Evolutionary conservation across 306 rosid genomes (phyloP), one percentile per base, ranked within the genome.

Genomic region (Malus orientalis): DNA sequence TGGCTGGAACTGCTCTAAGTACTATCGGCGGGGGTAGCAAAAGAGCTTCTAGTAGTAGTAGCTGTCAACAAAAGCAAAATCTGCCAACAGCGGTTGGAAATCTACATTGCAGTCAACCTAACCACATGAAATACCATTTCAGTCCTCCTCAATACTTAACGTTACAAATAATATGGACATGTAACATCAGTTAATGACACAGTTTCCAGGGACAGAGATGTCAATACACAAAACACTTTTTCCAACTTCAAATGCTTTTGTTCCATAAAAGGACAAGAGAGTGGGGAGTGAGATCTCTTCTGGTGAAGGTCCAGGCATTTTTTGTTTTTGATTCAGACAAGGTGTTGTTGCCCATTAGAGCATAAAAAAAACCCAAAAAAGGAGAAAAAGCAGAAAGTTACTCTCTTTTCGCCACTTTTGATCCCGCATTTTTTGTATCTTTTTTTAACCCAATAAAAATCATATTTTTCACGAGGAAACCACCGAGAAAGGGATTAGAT

Each of bases 261-360:
- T 1, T 1, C 19, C 20, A 1, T 27, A 1, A 8, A 32, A 16
- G 38, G 33, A 6, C 4, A 49, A 38, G 25, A 27, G 12, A 15
- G 16, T 3, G 16, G 16, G 61, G 14, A 72, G 62, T 63, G 47
- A 70, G 80, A 79, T 79, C 72, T 79, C 29, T 70, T 16, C 78
- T 47, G 78, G 80, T 18, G 80, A 57, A 65, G 80, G 83, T 33
- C 45, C 66, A 23, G 25, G 54, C 6, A 18, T 11, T 62, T 20
- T 57, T 29, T 23, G 8, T n/a, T 20, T 16, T 30, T 25, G 23
- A 25, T 66, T n/a, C 25, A 11, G 12, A 69, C 23, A 7, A 8
- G 8, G 55, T 0, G 20, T 2, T 19, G 9, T 33, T 1, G 64
- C 6, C 68, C 32, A 44, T 44, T 1, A 25, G 25, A 20, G 13